Evolutionary conservation across 129 eudicot genomes (phyloP).

Genomic region (Pulicaria dysenterica): DNA sequence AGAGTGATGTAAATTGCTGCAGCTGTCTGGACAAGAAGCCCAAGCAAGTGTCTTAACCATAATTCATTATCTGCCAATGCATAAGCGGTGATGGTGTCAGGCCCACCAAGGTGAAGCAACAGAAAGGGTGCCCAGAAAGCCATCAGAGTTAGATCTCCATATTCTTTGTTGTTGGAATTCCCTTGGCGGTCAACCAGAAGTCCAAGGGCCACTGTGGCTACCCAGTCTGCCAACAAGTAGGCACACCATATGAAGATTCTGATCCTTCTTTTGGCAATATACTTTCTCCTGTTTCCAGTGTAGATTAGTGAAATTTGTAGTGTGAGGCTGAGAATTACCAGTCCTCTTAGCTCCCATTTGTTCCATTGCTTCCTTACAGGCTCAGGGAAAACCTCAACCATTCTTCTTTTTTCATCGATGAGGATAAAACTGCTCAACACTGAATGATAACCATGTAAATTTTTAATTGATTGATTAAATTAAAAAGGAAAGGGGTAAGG

Average conservation of each 20-base stretch:
- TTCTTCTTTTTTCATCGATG: slow-evolving; percentile 32
- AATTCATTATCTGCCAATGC: slow-evolving; percentile 45
- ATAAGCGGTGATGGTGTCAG: slow-evolving; percentile 44
- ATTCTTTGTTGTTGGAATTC: slow-evolving; percentile 7
- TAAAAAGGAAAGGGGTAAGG: not conserved
- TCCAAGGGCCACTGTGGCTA: slow-evolving; percentile 49
- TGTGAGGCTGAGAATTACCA: slow-evolving; percentile 45
- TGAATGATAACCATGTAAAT: not conserved
- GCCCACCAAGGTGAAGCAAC: slow-evolving; percentile 47
- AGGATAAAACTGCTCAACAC: slow-evolving; percentile 8
- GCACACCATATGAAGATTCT: slow-evolving; percentile 51
- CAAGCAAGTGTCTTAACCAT: slow-evolving; percentile 41
- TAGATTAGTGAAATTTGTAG: slow-evolving; percentile 36
- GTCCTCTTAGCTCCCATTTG: slow-evolving; percentile 48
- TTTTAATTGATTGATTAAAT: not conserved
- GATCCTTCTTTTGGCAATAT: slow-evolving; percentile 33
- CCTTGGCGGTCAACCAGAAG: slow-evolving; percentile 38
- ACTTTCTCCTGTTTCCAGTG: slow-evolving; percentile 44
- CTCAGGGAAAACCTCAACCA: slow-evolving; percentile 41
- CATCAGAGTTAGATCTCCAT: slow-evolving; percentile 27
- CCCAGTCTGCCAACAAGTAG: slow-evolving; percentile 53
- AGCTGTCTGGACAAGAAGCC: slow-evolving; percentile 32
- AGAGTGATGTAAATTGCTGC: slow-evolving; percentile 34
- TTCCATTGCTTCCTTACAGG: slow-evolving; percentile 33
- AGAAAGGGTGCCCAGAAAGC: slow-evolving; percentile 59